Percentiles rank a stretch among this genome's conserved stretches.
Conservation (phyloP, 1,284 basidiomycete species). For the Ustilago sp. region DNA sequence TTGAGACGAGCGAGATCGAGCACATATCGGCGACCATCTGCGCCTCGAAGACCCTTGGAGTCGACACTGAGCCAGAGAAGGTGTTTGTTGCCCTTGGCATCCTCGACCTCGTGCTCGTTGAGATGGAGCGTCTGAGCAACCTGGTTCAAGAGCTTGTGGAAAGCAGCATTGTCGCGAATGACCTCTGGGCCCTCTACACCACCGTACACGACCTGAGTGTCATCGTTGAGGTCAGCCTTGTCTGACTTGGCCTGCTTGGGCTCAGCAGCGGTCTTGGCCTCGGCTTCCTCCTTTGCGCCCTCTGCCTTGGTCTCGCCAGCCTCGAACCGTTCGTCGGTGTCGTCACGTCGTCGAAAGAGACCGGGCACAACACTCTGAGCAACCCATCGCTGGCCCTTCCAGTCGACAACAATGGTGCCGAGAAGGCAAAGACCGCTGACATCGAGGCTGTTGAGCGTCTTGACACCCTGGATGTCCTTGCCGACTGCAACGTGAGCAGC, state of each 20-base stretch:
- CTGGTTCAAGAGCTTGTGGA: slow-evolving; percentile 73
- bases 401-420: slow-evolving; percentile 73
- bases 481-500: slow-evolving; percentile 74
- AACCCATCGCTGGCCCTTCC: slow-evolving; percentile 75
- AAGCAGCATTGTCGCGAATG: slow-evolving; percentile 71
- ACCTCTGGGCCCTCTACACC: slow-evolving; percentile 72
- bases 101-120: slow-evolving; percentile 72
- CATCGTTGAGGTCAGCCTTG: slow-evolving; percentile 66
- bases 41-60: slow-evolving; percentile 74
- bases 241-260: slow-evolving; percentile 81
- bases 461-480: slow-evolving; percentile 74
- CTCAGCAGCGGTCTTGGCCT: slow-evolving; percentile 72
- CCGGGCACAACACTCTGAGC: slow-evolving; percentile 75
- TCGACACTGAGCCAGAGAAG: slow-evolving; percentile 74
- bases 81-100: slow-evolving; percentile 71
- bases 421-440: slow-evolving; percentile 69
- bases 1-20: slow-evolving; percentile 73
- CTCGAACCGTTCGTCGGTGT: slow-evolving; percentile 45
- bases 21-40: slow-evolving; percentile 74
- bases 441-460: slow-evolving; percentile 73
- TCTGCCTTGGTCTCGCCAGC: slow-evolving; percentile 48
- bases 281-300: slow-evolving; percentile 29
- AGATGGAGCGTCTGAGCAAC: slow-evolving; percentile 73
- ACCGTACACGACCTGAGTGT: slow-evolving; percentile 72
- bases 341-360: slow-evolving; percentile 72